phyloP scores from a whole-genome alignment of 306 rosid genomes.

The Fagus crenata region DNA sequence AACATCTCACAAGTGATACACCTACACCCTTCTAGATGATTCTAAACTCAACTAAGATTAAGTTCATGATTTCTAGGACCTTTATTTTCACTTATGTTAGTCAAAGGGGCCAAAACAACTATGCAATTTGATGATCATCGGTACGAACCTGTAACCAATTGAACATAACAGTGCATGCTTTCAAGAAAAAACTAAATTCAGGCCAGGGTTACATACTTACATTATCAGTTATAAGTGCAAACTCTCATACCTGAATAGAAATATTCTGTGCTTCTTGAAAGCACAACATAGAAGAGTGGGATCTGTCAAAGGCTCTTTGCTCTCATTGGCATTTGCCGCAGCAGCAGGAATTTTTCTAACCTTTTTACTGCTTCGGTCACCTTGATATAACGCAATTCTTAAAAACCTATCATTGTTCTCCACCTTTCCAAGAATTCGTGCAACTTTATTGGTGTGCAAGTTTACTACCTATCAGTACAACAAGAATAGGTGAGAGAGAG shows the following conservation, averaged over 20 bases:
- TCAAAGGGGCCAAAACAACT: not conserved
- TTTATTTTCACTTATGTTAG: not conserved
- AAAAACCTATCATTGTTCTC: slow-evolving; percentile 96
- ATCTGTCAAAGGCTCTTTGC: slow-evolving; percentile 92
- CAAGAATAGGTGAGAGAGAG: slow-evolving; percentile 19
- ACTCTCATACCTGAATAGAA: slow-evolving; percentile 73
- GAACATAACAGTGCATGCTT: slow-evolving; percentile 4
- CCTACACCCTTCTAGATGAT: not conserved
- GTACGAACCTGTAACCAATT: not conserved
- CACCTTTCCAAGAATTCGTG: slow-evolving; percentile 92
- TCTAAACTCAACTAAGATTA: not conserved
- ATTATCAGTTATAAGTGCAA: not conserved
- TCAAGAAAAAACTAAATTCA: not conserved
- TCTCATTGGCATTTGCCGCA: slow-evolving; percentile 91
- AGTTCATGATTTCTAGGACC: not conserved
- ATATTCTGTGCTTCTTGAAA: slow-evolving; percentile 95
- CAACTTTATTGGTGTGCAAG: slow-evolving; percentile 87
- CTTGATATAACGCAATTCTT: slow-evolving; percentile 82
- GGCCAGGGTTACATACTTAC: not conserved
- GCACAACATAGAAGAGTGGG: slow-evolving; percentile 96
- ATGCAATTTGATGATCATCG: not conserved
- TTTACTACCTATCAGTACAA: slow-evolving; percentile 63
- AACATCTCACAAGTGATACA: not conserved
- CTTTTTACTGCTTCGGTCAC: slow-evolving; percentile 81
- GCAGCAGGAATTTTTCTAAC: slow-evolving; percentile 89